Evolutionary conservation across 345 rosid species (phyloP).

Genomic region (Salix dunnii): DNA sequence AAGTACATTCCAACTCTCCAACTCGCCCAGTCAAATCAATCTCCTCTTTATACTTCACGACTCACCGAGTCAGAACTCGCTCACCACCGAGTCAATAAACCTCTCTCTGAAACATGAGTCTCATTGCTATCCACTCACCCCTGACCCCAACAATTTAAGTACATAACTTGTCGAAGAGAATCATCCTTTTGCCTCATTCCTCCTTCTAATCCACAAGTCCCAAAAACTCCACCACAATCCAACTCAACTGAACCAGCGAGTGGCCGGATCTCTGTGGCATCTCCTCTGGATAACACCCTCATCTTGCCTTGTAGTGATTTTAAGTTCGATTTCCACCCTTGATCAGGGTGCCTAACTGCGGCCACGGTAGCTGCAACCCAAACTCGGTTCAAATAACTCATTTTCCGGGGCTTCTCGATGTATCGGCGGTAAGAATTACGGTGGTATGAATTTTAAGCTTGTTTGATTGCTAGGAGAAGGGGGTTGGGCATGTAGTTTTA

Average conservation of each 20-base stretch:
- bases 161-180: conserved; percentile 75
- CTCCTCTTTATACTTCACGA: background rate
- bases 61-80: background rate
- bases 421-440: background rate
- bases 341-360: conserved; percentile 61
- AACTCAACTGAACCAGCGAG: conserved; percentile 39
- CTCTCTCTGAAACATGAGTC: no score
- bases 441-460: background rate
- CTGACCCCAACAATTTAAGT: conserved; percentile 89
- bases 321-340: conserved; percentile 50
- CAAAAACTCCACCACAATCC: conserved; percentile 30
- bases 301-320: conserved; percentile 45
- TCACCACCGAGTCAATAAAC: background rate
- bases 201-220: conserved; percentile 10
- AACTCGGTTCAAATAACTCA: conserved; percentile 52
- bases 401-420: background rate
- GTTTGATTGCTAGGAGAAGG: accelerated
- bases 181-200: conserved; percentile 49
- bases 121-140: conserved; percentile 16
- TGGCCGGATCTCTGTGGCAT: conserved; percentile 51
- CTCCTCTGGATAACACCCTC: conserved; percentile 30
- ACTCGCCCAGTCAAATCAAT: background rate
- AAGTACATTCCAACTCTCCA: background rate
- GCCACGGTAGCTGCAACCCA: conserved; percentile 80
- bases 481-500: background rate